Base-by-base conservation (phyloP, 2,329 filamentous ascomycete genomes). In the Colletotrichum falcatum region DNA sequence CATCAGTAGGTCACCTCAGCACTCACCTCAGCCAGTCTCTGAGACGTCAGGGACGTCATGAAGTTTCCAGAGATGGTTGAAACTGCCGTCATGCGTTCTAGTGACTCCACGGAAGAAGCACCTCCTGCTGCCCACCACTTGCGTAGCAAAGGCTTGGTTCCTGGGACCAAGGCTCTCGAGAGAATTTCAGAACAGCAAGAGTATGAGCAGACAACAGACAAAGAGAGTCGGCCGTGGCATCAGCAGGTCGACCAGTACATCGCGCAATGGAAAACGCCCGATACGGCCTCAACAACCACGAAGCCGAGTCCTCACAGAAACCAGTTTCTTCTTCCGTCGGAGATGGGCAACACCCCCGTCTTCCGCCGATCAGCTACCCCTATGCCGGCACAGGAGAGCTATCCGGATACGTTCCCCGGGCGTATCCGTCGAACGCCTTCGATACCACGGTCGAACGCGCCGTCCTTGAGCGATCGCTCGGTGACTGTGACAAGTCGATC, bases 71-170 rank as follows among this genome's bases (percentile, higher is more conserved):
- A 54, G 33, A n/a, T 11, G 18, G 37, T 61, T 23, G 49, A 61
- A 18, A 33, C 14, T 42, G 20, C 55, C 28, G 46, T 64, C 33
- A 37, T 35, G 20, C 30, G 42, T 9, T 64, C 56, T 20, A 64
- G 51, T 23, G 1, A 5, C 3, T 30, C 30, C 18, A 42, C 30
- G 9, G 20, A 35, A 30, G 26, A 30, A 18, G 14, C 42, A 18
- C 60, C 33, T 20, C 14, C 37, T 30, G 7, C 49, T 35, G 23
- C 48, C 7, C 8, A 35, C 9, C 1, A 35, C 33, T 23, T 12
- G 23, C 4, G 33, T 23, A 7, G 33, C n/a, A 28, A 16, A 16
- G 1, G 5, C n/a, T 16, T 7, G 5, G 23, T 23, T 1, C 6
- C 51, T 2, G 18, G 28, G n/a, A 33, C n/a, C 16, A 12, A 53